Base-by-base conservation (phyloP, 805 yeast genomes). In the Lipomyces sp. region DNA sequence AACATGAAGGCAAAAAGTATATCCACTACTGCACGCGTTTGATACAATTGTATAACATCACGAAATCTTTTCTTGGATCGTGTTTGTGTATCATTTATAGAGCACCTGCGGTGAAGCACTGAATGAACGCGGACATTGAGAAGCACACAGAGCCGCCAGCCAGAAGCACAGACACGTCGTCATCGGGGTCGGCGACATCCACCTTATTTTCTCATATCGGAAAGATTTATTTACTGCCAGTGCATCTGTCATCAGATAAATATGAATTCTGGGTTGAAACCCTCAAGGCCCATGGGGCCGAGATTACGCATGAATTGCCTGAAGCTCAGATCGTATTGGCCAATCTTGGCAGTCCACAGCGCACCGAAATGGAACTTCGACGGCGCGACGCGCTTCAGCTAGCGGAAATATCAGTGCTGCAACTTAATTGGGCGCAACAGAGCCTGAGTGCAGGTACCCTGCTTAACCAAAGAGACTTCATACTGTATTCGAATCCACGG, bases 321-420 rank as follows among this genome's bases (percentile, higher is more conserved):
- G 37, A 33, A 8, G 70, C 68, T 2, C 34, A 35, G 29, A 13
- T 62, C 15, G 59, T 62, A 2, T 37, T 67, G 8, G 63, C 63
- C 13, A 42, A 62, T 34, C 39, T 68, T 3, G 61, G 57, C 7
- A 63, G 61, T 30, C 50, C 53, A 10, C 35, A 30, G 37, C 62
- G 71, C 4, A 53, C 60, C 0, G 55, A 24, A 24, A 62, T 68
- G 61, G 71, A 68, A 55, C 54, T 68, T 37, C 63, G 64, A 24
- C 60, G 69, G 29, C 59, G 64, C 18, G 64, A 63, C 24, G 34
- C n/a, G 15, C n/a, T 34, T 8, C 48, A 42, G 7, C 15, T 50
- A 29, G 15, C 62, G 5, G 57, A 50, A 18, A 13, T 24, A 7
- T 30, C 56, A 29, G 50, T 67, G 11, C 66, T 62, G 37, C 58